These are phyloP conservation scores for Trypanosoma cruzi DNA, from an alignment of 208 protist genomes.

Conservation along the genomic window DNA sequence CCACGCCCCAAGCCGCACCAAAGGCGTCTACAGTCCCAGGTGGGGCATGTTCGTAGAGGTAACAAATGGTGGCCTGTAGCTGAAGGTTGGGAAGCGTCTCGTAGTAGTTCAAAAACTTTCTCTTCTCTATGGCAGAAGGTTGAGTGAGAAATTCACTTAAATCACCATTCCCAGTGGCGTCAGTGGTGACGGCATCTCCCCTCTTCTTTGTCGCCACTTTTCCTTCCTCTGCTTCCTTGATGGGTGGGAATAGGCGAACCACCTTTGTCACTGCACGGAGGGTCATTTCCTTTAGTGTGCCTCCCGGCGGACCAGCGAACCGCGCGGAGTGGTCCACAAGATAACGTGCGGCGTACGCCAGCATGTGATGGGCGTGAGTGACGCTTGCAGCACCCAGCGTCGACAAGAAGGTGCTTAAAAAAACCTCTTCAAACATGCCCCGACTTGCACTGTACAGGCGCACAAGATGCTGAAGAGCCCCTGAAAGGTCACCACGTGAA, in stretches of 20 bases:
- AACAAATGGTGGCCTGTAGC: slow-evolving; percentile 80
- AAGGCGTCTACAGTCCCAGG: slow-evolving; percentile 55
- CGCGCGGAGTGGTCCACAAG: slow-evolving; percentile 54
- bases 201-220: slow-evolving; percentile 16
- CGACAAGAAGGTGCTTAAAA: slow-evolving; percentile 63
- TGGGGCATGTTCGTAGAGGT: slow-evolving; percentile 46
- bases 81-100: slow-evolving; percentile 61
- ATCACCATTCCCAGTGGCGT: slow-evolving; percentile 4
- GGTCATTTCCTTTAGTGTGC: slow-evolving; percentile 57
- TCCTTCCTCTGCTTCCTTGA: slow-evolving; percentile 19
- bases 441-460: slow-evolving; percentile 48
- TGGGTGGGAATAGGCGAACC: slow-evolving; percentile 45
- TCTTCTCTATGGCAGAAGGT: slow-evolving; percentile 43
- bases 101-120: slow-evolving; percentile 70
- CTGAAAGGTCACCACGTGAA: slow-evolving; percentile 56
- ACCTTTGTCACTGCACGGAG: slow-evolving; percentile 52
- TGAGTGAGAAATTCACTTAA: not conserved
- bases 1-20: slow-evolving; percentile 67
- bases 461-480: slow-evolving; percentile 57
- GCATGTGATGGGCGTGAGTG: slow-evolving; percentile 75
- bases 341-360: slow-evolving; percentile 57
- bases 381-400: slow-evolving; percentile 65
- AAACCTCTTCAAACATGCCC: slow-evolving; percentile 57
- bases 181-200: slow-evolving; percentile 2
- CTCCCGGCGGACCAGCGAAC: slow-evolving; percentile 50